phyloP scores from a whole-genome alignment of 129 eudicot species.

The Helianthus annuus region DNA sequence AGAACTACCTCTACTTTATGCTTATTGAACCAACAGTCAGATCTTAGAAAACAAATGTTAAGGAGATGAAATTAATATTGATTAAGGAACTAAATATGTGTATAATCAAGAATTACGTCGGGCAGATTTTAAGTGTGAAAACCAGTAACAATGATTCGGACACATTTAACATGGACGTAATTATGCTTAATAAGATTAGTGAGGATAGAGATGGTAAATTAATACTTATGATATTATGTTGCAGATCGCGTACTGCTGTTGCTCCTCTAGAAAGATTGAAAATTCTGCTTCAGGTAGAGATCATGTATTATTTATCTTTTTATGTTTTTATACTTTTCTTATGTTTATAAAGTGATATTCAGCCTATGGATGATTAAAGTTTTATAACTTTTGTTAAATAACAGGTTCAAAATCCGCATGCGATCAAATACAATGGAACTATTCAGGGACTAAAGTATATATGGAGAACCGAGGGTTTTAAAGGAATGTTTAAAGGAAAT shows the following conservation, averaged over 20 bases:
- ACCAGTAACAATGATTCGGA: conserved; percentile 13
- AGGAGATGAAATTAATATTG: conserved; percentile 12
- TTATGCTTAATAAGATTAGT: conserved; percentile 8
- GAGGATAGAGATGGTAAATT: background rate
- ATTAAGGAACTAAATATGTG: conserved; percentile 3
- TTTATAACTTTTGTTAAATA: conserved; percentile 2
- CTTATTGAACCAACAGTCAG: conserved; percentile 13
- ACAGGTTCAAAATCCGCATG: conserved; percentile 97
- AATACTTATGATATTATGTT: conserved; percentile 3
- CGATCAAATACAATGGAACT: conserved; percentile 86
- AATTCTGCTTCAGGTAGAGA: conserved; percentile 70
- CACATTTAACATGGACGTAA: background rate
- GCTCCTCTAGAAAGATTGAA: conserved; percentile 87
- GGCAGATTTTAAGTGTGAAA: background rate
- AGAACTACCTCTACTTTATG: conserved; percentile 30
- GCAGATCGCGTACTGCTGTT: conserved; percentile 92
- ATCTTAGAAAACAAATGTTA: conserved; percentile 1
- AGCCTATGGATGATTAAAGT: conserved; percentile 3
- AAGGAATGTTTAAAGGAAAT: conserved; percentile 96
- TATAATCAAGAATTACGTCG: background rate
- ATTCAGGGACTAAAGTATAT: conserved; percentile 92
- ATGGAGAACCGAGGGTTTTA: conserved; percentile 94
- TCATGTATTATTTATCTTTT: background rate
- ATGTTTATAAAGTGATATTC: conserved; percentile 5
- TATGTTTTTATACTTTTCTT: background rate